Evolutionary conservation across 2,329 filamentous ascomycete species (phyloP), one percentile per base, ranked within the genome.

Genomic region (Dryadomyces quercivorus): DNA sequence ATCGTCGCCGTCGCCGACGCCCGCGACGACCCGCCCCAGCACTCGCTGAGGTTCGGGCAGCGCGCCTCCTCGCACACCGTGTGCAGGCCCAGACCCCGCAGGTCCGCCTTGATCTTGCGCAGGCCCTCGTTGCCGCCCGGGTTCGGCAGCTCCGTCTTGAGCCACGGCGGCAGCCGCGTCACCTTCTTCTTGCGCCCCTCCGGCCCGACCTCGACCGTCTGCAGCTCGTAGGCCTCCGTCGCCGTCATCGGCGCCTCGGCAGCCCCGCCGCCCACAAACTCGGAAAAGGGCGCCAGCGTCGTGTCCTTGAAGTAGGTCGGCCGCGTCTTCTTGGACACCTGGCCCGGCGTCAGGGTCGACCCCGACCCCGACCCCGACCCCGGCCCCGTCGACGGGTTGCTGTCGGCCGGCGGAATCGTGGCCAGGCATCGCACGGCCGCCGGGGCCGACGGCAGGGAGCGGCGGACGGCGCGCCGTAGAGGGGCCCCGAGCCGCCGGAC

Each of bases 1-100:
- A 98, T 97, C 12, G 93, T 98, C 2, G 93, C 93, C 36, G 93
- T 98, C 5, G 93, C 93, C 26, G 89, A 85, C 60, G 82, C 85
- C 74, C 95, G 95, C 68, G 86, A 82, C 65, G 77, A 82, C 38
- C 93, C 93, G 58, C 93, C 93, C 93, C 93, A 98, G 75, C 93
- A 98, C 68, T 97, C 92, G 59, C 86, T 90, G 58, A 98, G 95
- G 70, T 98, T 98, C 58, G 93, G 93, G 70, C 93, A 98, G 60
- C 90, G 82, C 1, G 93, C 93, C 73, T 98, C 93, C 72, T 98
- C 93, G 70, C 93, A 98, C 16, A 98, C 93, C 5, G 93, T 98
- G 69, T 96, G 91, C 55, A 98, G 75, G 56, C 87, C 86, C 57
- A 98, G 72, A 0, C 93, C 93, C 40, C 93, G 81, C 61, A 98